Base-by-base conservation (phyloP, 2,329 filamentous ascomycete genomes). In the Pseudogymnoascus sp. region DNA sequence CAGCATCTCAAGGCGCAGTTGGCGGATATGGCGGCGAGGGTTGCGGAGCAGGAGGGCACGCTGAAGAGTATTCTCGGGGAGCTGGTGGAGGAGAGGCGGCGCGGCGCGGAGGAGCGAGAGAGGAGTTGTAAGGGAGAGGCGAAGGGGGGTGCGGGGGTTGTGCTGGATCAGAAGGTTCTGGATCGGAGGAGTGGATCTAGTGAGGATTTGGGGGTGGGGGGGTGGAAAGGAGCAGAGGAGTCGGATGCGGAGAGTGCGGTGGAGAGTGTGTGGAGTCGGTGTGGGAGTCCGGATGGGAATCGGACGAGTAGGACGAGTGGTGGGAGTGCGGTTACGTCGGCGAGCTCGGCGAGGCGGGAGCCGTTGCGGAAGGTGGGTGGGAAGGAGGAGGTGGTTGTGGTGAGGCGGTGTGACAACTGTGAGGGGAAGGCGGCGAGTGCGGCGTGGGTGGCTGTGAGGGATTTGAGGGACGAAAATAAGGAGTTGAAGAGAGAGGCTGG, bases 391-490 rank as follows among this genome's bases (percentile, higher is more conserved):
- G 61, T 38, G 4, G 63, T 68, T 62, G 68, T 64, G 11, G 66
- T 68, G 42, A 65, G 65, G 31, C 69, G 73, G 63, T 87, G 84
- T 68, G 68, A 73, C 35, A 87, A 86, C 68, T 87, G 85, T 71
- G 73, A 78, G 62, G 84, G 85, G 11, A 79, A 81, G 68, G 81
- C 83, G 61, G 77, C 81, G 11, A 84, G 82, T 66, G 77, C 84
- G 38, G 85, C 85, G 4, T 88, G 85, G 85, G 80, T 87, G 69
- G 86, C 85, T 3, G 84, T 86, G n/a, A 79, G 80, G 61, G 66
- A 86, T 56, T 73, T 88, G 64, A 77, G 83, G 40, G 82, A 84
- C 56, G 86, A 88, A 76, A 88, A 88, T 67, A 80, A 77, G 69
- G 79, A 79, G 7, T 72, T 88, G 60, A 88, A 88, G 75, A 77